Evolutionary conservation across 108 stramenopile species (phyloP), one percentile per base, ranked within the genome.

Genomic region (Skeletonema tropicum): DNA sequence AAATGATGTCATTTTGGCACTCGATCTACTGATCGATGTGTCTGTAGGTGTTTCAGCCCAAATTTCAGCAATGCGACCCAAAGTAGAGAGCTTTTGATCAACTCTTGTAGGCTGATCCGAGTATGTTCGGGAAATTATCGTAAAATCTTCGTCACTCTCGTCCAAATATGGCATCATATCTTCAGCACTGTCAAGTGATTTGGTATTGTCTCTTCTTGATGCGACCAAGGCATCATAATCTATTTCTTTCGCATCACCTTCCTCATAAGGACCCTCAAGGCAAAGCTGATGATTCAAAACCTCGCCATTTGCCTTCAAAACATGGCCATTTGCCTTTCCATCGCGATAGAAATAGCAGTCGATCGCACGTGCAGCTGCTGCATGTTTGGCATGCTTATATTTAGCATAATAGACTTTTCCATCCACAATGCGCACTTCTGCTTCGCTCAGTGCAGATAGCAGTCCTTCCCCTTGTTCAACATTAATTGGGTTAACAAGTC

Each of bases 21-120:
- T 38, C 8, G 42, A 45, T 2, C 35, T 17, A 4, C 60, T 17
- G 9, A 14, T 5, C 23, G 21, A 60, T 69, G 73, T 6, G 26
- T 60, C 33, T 3, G 52, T 11, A 68, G 68, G 21, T 52, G 76
- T 64, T 15, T 76, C 76, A 1, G 63, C 58, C 82, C 82, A 83
- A 33, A 79, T 74, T 46, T 83, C 77, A 15, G 65, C 71, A 52
- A 83, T 79, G 15, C 82, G 72, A 21, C 73, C 82, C 77, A 83
- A 74, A 14, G 83, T 83, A 15, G 83, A 66, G n/a, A 83, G 39
- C 64, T 45, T 52, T 58, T 73, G 48, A 29, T 68, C 38, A 11
- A 45, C 13, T 41, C 17, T 15, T 21, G 23, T 60, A 52, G 55
- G 35, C 12, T 38, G 15, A 13, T 21, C 38, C 10, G 31, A 11